phyloP scores from a whole-genome alignment of 805 yeast species.

The Saccharomycopsis selenospora region DNA sequence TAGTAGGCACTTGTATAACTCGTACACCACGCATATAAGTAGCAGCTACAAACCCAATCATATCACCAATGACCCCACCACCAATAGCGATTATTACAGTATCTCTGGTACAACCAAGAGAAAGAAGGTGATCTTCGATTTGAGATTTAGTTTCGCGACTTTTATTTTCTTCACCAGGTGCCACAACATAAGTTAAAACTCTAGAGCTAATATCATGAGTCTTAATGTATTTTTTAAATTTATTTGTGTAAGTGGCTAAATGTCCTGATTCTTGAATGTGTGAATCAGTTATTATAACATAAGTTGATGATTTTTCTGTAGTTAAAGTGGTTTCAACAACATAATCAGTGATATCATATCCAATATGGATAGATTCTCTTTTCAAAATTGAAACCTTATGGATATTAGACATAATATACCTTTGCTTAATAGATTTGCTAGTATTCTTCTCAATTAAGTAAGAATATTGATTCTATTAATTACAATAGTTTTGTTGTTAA shows the following conservation, averaged over 20 bases:
- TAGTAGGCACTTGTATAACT: constrained; percentile 89
- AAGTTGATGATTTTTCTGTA: constrained; percentile 74
- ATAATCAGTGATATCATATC: constrained; percentile 70
- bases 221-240: constrained; percentile 34
- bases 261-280: constrained; percentile 66
- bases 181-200: constrained; percentile 61
- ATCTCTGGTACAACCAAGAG: constrained; percentile 89
- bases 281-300: constrained; percentile 82
- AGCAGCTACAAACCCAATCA: constrained; percentile 99
- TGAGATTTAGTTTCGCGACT: constrained; percentile 82
- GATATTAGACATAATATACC: no score
- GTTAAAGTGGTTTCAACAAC: constrained; percentile 60
- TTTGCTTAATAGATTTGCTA: no score
- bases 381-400: constrained; percentile 73
- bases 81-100: constrained; percentile 92
- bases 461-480: no score
- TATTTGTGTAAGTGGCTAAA: constrained; percentile 38
- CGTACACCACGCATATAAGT: constrained; percentile 98
- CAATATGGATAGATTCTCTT: constrained; percentile 79
- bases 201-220: constrained; percentile 47
- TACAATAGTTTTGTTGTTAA: no score
- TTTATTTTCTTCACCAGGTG: constrained; percentile 93
- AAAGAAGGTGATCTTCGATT: constrained; percentile 82
- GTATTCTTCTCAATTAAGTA: no score
- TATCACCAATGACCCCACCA: constrained; percentile 98